These are phyloP conservation scores for Neurospora sp. DNA, from an alignment of 495 filamentous ascomycete genomes.

Conservation along the genomic window DNA sequence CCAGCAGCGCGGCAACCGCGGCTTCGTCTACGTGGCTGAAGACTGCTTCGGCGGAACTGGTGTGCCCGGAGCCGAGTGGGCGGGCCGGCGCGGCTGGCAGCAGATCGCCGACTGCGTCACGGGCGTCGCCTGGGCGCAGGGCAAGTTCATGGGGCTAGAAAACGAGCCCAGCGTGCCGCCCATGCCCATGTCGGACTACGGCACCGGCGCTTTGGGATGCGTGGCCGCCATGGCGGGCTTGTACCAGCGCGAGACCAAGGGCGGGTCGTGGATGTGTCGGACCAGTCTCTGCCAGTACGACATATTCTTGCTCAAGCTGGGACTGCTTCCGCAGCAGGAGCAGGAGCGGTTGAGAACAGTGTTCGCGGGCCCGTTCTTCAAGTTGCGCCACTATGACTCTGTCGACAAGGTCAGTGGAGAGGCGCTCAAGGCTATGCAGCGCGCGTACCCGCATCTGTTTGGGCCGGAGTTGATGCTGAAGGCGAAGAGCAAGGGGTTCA, in stretches of 20 bases:
- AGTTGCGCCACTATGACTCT: slow-evolving; percentile 56
- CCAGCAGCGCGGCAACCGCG: slow-evolving; percentile 38
- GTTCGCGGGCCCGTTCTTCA: slow-evolving; percentile 47
- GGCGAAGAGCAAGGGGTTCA: slow-evolving; percentile 37
- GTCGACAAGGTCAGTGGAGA: slow-evolving; percentile 62
- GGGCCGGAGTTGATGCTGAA: slow-evolving; percentile 30
- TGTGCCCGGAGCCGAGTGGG: slow-evolving; percentile 33
- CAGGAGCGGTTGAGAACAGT: slow-evolving; percentile 44
- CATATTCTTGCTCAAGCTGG: slow-evolving; percentile 53
- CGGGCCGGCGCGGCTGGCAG: slow-evolving; percentile 45
- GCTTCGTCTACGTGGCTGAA: slow-evolving; percentile 60
- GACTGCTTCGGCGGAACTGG: slow-evolving; percentile 55
- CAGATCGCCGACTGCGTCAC: slow-evolving; percentile 44
- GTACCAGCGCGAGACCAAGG: slow-evolving; percentile 48
- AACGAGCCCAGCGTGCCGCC: slow-evolving; percentile 29
- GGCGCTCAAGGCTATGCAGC: slow-evolving; percentile 53
- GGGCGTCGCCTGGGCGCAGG: too few species aligned
- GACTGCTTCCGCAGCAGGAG: slow-evolving; percentile 47
- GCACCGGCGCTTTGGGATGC: slow-evolving; percentile 56
- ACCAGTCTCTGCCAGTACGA: slow-evolving; percentile 55
- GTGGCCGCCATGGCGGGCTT: slow-evolving; percentile 56
- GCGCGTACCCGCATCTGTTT: slow-evolving; percentile 42
- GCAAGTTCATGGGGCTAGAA: too few species aligned
- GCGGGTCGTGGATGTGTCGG: slow-evolving; percentile 56
- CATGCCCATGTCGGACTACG: slow-evolving; percentile 76